Base-by-base conservation (phyloP, 2,329 filamentous ascomycete species). In the Juglanconis sp. region DNA sequence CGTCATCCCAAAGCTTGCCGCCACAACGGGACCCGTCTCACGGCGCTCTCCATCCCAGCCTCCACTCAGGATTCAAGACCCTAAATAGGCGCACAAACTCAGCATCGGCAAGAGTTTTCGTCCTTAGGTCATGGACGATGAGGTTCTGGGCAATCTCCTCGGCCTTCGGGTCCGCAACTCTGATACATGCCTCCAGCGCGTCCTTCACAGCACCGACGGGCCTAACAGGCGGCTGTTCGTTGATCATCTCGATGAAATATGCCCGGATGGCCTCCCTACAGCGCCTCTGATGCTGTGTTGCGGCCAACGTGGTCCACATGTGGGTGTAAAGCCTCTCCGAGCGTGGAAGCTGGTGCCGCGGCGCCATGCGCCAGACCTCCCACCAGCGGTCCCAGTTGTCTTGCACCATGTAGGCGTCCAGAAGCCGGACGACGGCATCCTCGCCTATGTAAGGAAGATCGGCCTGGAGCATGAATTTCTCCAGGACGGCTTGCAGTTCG, bases 171-270 rank as follows among this genome's bases (percentile, higher is more conserved):
- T 89, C 82, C 1, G 81, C 84, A 7, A 86, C 68, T 3, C 72
- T 63, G 38, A 90, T 74, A 68, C 86, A 89, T 0, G 74, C 71
- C 68, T 79, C 76, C n/a, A 89, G 66, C 2, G 80, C 73, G 1
- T 72, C 61, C 52, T 77, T 77, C 5, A 90, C 65, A 1, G 70
- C 61, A 1, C 76, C 78, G 8, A 74, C 63, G 0, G 81, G 72
- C 31, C 64, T 56, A 15, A 90, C 76, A 0, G 75, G 73, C 1
- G 81, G 80, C 0, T 76, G 63, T 68, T 90, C 87, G 51, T 73
- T 70, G 17, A 76, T 63, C 83, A 90, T 87, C 68, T 87, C 84
- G 2, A 79, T 77, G n/a, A 84, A 77, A 68, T 81, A 82, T 63
- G 75, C 79, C n/a, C 78, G 79, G 63, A 84, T 72, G 30, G 75